Conservation (phyloP, 768 basidiomycete genomes). For the Gymnopilus junonius region DNA sequence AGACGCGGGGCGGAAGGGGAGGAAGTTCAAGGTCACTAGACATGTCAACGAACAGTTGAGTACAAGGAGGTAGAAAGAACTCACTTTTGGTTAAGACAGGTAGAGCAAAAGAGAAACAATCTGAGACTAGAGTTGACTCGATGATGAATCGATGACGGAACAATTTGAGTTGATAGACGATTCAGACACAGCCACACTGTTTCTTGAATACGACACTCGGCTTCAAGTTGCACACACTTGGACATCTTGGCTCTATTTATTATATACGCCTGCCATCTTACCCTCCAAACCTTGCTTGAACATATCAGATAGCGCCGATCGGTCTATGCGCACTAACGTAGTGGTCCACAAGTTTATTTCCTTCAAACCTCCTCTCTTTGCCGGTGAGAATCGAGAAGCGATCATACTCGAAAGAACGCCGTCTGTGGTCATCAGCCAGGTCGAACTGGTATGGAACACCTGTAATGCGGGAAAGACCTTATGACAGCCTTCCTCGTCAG, state of each 20-base stretch:
- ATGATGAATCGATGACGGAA: too few relatives aligned
- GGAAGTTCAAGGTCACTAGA: too few relatives aligned
- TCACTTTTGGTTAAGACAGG: too few relatives aligned
- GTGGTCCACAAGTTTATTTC: neutral
- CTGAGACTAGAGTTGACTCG: too few relatives aligned
- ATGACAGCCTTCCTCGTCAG: neutral
- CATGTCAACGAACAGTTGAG: too few relatives aligned
- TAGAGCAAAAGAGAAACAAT: too few relatives aligned
- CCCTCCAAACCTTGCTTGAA: neutral
- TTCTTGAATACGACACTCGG: neutral
- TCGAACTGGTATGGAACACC: neutral
- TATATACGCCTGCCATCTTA: too few relatives aligned
- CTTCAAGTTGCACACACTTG: neutral
- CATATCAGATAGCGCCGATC: neutral
- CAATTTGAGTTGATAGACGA: too few relatives aligned
- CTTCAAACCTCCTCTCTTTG: neutral
- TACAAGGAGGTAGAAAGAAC: too few relatives aligned
- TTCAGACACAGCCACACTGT: neutral
- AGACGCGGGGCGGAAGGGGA: neutral
- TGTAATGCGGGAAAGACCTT: neutral
- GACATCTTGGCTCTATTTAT: neutral
- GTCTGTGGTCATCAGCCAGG: neutral
- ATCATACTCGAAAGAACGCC: neutral
- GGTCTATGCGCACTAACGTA: neutral
- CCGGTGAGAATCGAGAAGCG: neutral